Percentiles rank a stretch among this genome's conserved stretches.
Evolutionary conservation across 2,329 filamentous ascomycete genomes (phyloP).

Genomic region (Cercospora sesami): DNA sequence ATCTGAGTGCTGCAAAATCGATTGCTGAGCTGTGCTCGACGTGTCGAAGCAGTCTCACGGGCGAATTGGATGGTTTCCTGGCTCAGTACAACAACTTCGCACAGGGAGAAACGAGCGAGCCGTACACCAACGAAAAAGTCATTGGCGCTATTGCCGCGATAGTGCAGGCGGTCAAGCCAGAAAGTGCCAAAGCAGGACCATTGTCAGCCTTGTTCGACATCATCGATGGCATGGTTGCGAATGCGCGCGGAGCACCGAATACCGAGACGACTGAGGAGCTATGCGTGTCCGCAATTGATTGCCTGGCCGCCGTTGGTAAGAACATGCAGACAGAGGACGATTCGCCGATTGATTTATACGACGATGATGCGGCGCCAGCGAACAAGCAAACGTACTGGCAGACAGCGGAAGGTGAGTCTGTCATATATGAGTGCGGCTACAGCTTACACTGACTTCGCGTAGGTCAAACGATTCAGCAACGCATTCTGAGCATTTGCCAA

Average conservation of each 20-base stretch:
- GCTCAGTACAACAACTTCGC: slow-evolving; percentile 68
- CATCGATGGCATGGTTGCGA: slow-evolving; percentile 62
- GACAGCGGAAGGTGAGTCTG: slow-evolving; percentile 44
- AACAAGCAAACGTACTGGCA: slow-evolving; percentile 51
- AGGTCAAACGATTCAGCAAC: slow-evolving; percentile 49
- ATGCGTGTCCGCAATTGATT: slow-evolving; percentile 61
- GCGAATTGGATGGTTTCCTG: slow-evolving; percentile 68
- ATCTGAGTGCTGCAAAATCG: slow-evolving; percentile 69
- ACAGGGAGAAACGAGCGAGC: slow-evolving; percentile 61
- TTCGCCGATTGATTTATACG: slow-evolving; percentile 66
- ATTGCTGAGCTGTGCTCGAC: slow-evolving; percentile 74
- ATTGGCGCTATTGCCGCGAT: slow-evolving; percentile 73
- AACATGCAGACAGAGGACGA: slow-evolving; percentile 70
- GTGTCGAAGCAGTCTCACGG: slow-evolving; percentile 67
- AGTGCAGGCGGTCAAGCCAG: slow-evolving; percentile 67
- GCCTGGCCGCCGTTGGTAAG: slow-evolving; percentile 68
- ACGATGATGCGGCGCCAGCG: slow-evolving; percentile 41
- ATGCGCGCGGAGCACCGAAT: slow-evolving; percentile 41
- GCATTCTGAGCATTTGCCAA: slow-evolving; percentile 53
- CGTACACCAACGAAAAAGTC: slow-evolving; percentile 69
- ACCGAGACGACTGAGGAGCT: slow-evolving; percentile 46
- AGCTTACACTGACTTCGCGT: background rate
- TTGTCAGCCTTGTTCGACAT: slow-evolving; percentile 62
- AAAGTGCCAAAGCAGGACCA: slow-evolving; percentile 55
- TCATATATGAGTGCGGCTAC: too few relatives aligned